phyloP scores from a whole-genome alignment of 2,329 filamentous ascomycete genomes.

The Aureobasidium zeae region DNA sequence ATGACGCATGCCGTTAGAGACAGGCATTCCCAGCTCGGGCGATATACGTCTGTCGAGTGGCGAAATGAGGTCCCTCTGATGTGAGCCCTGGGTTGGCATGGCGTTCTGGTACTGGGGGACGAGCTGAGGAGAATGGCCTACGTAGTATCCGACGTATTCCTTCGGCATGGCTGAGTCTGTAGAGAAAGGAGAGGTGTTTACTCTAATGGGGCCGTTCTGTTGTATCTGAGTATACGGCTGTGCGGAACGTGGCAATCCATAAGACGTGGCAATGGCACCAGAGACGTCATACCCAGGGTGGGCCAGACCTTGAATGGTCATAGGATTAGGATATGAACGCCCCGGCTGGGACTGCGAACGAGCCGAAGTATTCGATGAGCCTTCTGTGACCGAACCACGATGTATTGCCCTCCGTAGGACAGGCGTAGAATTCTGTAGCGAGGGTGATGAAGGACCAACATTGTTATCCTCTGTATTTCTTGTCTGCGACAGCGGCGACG shows the following conservation, averaged over 20 bases:
- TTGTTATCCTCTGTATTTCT: conserved; percentile 36
- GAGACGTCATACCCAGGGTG: conserved; percentile 34
- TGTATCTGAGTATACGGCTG: conserved; percentile 22
- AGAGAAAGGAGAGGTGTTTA: conserved; percentile 15
- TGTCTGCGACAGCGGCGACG: conserved; percentile 30
- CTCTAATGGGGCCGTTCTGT: conserved; percentile 13
- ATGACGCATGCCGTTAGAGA: conserved; percentile 27
- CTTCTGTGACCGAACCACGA: conserved; percentile 36
- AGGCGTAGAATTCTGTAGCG: conserved; percentile 35
- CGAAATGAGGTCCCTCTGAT: conserved; percentile 31
- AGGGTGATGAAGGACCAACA: conserved; percentile 43
- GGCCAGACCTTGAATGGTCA: conserved; percentile 29
- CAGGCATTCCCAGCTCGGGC: conserved; percentile 32
- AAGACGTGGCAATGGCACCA: conserved; percentile 26
- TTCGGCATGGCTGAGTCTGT: conserved; percentile 35
- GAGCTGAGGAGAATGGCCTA: conserved; percentile 36
- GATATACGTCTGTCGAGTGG: conserved; percentile 31
- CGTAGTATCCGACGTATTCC: conserved; percentile 43
- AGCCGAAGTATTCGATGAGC: conserved; percentile 30
- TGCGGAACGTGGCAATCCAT: conserved; percentile 24
- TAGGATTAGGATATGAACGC: conserved; percentile 33
- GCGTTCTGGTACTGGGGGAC: conserved; percentile 26
- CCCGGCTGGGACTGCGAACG: conserved; percentile 44
- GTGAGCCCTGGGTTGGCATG: conserved; percentile 24
- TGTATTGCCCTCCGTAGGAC: conserved; percentile 35